phyloP scores from a whole-genome alignment of 2,329 filamentous ascomycete species.

The Periconia macrospinosa region DNA sequence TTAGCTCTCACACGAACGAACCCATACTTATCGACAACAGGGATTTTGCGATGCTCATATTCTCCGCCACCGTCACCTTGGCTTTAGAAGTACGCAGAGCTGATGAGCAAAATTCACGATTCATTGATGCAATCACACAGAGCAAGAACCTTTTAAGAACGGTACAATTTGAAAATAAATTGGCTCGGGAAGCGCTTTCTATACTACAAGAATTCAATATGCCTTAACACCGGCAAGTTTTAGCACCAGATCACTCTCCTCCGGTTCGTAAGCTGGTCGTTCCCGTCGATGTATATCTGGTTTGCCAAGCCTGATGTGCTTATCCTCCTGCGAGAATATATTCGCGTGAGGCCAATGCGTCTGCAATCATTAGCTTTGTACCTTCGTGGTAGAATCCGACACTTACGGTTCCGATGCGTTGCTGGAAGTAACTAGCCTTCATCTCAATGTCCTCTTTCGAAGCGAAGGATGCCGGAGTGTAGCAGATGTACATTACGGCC shows the following conservation, averaged over 20 bases:
- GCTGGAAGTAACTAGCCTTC: constrained; percentile 16
- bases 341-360: constrained; percentile 15
- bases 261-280: constrained; percentile 6
- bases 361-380: constrained; percentile 2
- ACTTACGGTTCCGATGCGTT: constrained; percentile 13
- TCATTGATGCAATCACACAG: constrained; percentile 1
- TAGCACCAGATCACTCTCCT: constrained; percentile 8
- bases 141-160: constrained; percentile 5
- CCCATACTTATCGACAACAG: background rate
- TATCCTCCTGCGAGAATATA: constrained; percentile 9
- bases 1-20: background rate
- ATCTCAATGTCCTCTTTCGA: constrained; percentile 18
- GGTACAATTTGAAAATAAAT: constrained; percentile 10
- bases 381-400: background rate
- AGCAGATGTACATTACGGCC: constrained; percentile 25
- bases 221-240: constrained; percentile 10
- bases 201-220: constrained; percentile 12
- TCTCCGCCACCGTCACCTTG: constrained; percentile 12
- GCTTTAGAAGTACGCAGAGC: constrained; percentile 6
- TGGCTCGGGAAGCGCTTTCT: constrained; percentile 9
- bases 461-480: constrained; percentile 20
- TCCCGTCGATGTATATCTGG: constrained; percentile 7
- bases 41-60: constrained; percentile 13
- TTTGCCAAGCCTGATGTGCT: constrained; percentile 8
- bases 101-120: background rate